These are phyloP conservation scores for Pseudonectria buxi DNA, from an alignment of 2,329 filamentous ascomycete genomes.

Conservation along the genomic window DNA sequence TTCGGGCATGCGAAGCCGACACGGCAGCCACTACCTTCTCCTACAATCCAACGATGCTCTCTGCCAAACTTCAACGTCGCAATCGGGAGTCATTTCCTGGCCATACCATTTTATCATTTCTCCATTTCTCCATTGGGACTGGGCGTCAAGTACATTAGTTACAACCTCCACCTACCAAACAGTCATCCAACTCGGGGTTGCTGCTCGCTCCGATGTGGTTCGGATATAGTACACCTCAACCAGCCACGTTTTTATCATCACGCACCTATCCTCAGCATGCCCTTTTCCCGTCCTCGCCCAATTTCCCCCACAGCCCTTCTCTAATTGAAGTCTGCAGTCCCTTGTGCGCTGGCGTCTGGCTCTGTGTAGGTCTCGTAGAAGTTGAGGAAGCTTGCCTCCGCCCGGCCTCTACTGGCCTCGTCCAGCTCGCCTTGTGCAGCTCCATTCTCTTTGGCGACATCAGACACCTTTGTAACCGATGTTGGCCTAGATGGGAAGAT, in stretches of 20 bases:
- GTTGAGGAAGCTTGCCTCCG: slow-evolving; percentile 43
- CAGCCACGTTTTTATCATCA: background rate
- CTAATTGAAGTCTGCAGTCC: slow-evolving; percentile 47
- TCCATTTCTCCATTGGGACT: too few species aligned
- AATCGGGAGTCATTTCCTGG: too few species aligned
- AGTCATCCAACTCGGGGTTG: too few species aligned
- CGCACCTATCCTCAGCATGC: background rate
- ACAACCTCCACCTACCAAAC: too few species aligned
- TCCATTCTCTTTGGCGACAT: slow-evolving; percentile 40
- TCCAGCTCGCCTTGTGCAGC: slow-evolving; percentile 39
- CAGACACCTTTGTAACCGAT: slow-evolving; percentile 36
- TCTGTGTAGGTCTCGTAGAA: slow-evolving; percentile 49
- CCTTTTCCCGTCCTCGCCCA: background rate
- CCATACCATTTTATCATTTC: too few species aligned
- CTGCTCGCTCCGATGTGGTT: too few species aligned
- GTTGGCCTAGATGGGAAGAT: slow-evolving; percentile 35
- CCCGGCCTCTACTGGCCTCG: slow-evolving; percentile 42
- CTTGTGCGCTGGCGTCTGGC: slow-evolving; percentile 39
- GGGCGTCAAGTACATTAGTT: too few species aligned
- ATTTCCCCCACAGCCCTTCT: background rate
- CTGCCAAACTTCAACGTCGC: too few species aligned
- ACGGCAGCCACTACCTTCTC: too few species aligned
- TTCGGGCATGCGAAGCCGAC: too few species aligned
- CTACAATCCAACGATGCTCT: too few species aligned
- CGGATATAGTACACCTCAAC: slow-evolving; percentile 5